Percentiles rank a stretch among this genome's conserved stretches.
Evolutionary conservation across 2,329 filamentous ascomycete species (phyloP).

Genomic region (Fusarium proliferatum): DNA sequence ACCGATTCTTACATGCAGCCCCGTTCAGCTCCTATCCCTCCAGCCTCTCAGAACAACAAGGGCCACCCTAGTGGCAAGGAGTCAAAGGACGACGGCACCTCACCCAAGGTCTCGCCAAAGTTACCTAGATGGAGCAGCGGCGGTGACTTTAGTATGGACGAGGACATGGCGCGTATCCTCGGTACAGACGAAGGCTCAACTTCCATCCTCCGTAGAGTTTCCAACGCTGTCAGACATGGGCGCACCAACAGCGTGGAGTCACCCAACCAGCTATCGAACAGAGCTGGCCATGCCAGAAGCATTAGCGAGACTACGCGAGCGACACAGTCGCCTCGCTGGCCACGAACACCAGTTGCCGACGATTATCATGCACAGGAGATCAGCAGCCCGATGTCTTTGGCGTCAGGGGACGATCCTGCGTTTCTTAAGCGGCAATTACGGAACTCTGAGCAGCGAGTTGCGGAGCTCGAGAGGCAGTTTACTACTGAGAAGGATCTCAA

Average conservation of each 20-base stretch:
- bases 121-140: slow-evolving; percentile 81
- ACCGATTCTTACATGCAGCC: slow-evolving; percentile 69
- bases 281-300: slow-evolving; percentile 67
- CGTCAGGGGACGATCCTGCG: slow-evolving; percentile 72
- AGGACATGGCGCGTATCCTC: slow-evolving; percentile 92
- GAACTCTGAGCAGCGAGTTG: slow-evolving; percentile 84
- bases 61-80: slow-evolving; percentile 58
- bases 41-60: slow-evolving; percentile 44
- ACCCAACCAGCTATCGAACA: slow-evolving; percentile 56
- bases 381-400: slow-evolving; percentile 76
- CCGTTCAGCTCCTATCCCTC: slow-evolving; percentile 66
- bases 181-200: slow-evolving; percentile 80
- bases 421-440: slow-evolving; percentile 80
- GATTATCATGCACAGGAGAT: slow-evolving; percentile 69
- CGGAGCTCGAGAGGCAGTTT: slow-evolving; percentile 87
- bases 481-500: slow-evolving; percentile 72
- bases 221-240: slow-evolving; percentile 92
- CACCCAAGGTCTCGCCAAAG: slow-evolving; percentile 70
- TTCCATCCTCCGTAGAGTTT: slow-evolving; percentile 87
- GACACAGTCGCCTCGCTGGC: slow-evolving; percentile 75
- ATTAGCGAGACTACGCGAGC: slow-evolving; percentile 75
- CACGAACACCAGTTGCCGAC: slow-evolving; percentile 72
- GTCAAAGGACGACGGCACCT: slow-evolving; percentile 55
- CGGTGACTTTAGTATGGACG: slow-evolving; percentile 92
- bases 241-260: slow-evolving; percentile 83